Percentiles rank a stretch among this genome's conserved stretches.
Evolutionary conservation across 1,284 basidiomycete genomes (phyloP).

Genomic region (Cystobasidium slooffiae): DNA sequence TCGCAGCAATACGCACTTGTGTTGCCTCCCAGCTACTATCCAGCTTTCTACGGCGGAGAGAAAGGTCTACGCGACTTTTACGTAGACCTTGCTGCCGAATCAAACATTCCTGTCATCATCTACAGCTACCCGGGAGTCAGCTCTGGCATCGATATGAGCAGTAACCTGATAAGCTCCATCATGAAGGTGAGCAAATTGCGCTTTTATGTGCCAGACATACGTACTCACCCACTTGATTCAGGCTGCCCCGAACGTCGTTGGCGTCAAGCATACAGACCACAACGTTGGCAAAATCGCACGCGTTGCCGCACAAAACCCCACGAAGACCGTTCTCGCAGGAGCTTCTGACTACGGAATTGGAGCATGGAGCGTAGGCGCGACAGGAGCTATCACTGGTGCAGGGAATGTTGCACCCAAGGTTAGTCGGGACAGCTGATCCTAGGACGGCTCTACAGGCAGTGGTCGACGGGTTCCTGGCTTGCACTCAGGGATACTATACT

Average conservation of each 20-base stretch:
- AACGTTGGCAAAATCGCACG: constrained; percentile 22
- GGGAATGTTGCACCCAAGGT: constrained; percentile 14
- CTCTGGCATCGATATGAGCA: constrained; percentile 22
- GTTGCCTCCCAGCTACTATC: constrained; percentile 14
- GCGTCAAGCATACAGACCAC: constrained; percentile 27
- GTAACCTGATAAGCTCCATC: constrained; percentile 3
- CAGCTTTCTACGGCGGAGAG: constrained; percentile 22
- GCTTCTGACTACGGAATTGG: constrained; percentile 20
- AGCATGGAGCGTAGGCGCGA: constrained; percentile 20
- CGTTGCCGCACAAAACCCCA: not conserved
- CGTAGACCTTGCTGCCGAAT: constrained; percentile 15
- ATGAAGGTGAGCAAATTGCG: not conserved
- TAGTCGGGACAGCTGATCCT: not conserved
- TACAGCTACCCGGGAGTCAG: constrained; percentile 18
- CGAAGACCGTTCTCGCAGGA: constrained; percentile 10
- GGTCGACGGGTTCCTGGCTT: too few species aligned
- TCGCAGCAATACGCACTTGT: constrained; percentile 13
- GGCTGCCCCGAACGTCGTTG: constrained; percentile 16
- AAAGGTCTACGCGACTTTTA: constrained; percentile 24
- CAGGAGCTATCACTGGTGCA: constrained; percentile 16
- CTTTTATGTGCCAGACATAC: not conserved
- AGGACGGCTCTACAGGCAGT: too few species aligned
- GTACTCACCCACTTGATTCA: not conserved
- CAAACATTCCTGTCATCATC: constrained; percentile 14
- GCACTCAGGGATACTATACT: too few species aligned